Evolutionary conservation across 176 grass and related monocot species (phyloP), one percentile per base, ranked within the genome.

Genomic region (Aegilops tauschii): DNA sequence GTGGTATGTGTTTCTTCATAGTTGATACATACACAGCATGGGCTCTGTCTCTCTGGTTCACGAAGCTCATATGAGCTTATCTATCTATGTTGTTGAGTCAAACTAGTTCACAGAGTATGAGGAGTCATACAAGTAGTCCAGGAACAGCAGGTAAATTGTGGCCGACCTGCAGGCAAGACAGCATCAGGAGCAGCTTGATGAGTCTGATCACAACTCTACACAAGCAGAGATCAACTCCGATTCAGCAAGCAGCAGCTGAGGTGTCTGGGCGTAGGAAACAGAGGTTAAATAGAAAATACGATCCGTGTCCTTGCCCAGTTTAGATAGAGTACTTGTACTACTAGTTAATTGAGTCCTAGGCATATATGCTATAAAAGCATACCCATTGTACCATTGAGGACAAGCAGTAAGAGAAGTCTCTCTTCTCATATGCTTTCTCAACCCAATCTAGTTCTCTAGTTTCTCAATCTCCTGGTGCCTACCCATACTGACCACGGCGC

Each of bases 91-190:
- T 73, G 21, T 73, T 37, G 69, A 21, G 42, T 75, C 72, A 8
- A 25, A 75, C 42, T 75, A 50, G 72, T 75, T 75, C 42, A 75
- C 23, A 49, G 44, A 50, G 72, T 75, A 75, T 8, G 42, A 75
- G 27, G 23, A 20, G 16, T 69, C 66, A 35, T 5, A 9, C 18
- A 34, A 68, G 65, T 31, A 35, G 66, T 69, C 66, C 16, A 69
- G 65, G 65, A 69, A 69, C 14, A 69, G 3, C 6, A 16, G 65
- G 14, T 68, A 34, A 68, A 16, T 68, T 68, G 30, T 31, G 16
- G 14, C 65, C 65, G 30, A 31, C 65, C 63, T 30, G 63, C 14
- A 30, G 5, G 65, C 66, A 36, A 69, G 66, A 69, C 66, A 20
- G 18, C 31, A 69, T 35, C 31, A 69, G 65, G 65, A 67, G 66